Percentiles rank a stretch among this genome's conserved stretches.
Conservation (phyloP, 805 yeast species). For the Candida sphagnicola region DNA sequence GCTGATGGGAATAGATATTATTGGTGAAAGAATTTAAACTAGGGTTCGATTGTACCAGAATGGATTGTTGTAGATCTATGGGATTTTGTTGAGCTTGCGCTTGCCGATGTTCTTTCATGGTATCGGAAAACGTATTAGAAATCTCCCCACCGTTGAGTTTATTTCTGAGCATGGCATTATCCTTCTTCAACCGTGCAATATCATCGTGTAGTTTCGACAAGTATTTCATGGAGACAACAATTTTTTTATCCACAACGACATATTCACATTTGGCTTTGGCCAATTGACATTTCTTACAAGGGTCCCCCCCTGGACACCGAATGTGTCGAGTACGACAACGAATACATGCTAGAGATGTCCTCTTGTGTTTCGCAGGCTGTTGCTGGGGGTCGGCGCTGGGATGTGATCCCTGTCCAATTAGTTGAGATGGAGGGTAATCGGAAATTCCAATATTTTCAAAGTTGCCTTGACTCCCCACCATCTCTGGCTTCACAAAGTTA, state of each 20-base stretch:
- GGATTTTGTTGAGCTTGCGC: slow-evolving; percentile 2
- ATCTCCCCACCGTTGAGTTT: slow-evolving; percentile 29
- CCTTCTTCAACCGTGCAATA: slow-evolving; percentile 59
- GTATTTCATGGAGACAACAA: slow-evolving; percentile 70
- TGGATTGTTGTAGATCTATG: slow-evolving; percentile 1
- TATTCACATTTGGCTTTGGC: slow-evolving; percentile 64
- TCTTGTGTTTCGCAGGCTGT: slow-evolving; percentile 16
- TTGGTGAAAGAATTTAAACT: not conserved
- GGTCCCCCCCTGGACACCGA: slow-evolving; percentile 75
- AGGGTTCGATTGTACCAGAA: not conserved
- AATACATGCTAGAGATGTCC: slow-evolving; percentile 48
- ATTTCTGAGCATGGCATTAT: slow-evolving; percentile 55
- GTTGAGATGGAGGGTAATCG: not conserved
- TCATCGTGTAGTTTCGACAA: slow-evolving; percentile 65
- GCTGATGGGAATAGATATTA: slow-evolving; percentile 4
- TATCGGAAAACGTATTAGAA: slow-evolving; percentile 2
- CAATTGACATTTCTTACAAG: slow-evolving; percentile 59
- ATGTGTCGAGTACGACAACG: slow-evolving; percentile 70
- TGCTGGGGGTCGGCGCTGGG: not conserved
- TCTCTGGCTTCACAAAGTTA: slow-evolving; percentile 1
- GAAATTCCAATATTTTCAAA: not conserved
- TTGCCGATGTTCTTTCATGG: slow-evolving; percentile 4
- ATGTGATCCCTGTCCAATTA: not conserved
- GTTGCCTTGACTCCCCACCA: not conserved
- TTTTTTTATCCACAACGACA: slow-evolving; percentile 65